Conservation (phyloP, 192 early-diverging fungal species). For the Podila verticillata region DNA sequence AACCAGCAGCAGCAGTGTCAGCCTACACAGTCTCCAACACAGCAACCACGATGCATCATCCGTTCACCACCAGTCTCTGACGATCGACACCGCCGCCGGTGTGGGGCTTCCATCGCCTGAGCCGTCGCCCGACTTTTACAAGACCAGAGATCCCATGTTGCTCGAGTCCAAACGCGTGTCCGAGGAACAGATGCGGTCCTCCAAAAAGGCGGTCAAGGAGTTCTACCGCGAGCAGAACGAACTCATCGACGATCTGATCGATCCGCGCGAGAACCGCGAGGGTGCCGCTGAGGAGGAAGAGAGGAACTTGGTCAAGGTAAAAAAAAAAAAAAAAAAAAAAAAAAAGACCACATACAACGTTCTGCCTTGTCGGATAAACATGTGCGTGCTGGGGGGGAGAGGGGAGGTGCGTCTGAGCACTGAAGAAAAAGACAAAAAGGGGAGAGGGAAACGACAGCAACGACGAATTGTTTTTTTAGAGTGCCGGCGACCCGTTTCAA, state of each 20-base stretch:
- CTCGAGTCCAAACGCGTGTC: constrained; percentile 54
- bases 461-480: too few relatives aligned
- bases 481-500: too few relatives aligned
- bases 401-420: too few relatives aligned
- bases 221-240: constrained; percentile 90
- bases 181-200: constrained; percentile 59
- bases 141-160: constrained; percentile 51
- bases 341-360: background rate
- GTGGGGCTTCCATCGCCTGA: constrained; percentile 23
- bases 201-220: constrained; percentile 58
- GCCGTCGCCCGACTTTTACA: constrained; percentile 33
- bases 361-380: too few relatives aligned
- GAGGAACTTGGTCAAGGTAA: constrained; percentile 48
- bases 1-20: background rate
- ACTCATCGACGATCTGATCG: constrained; percentile 78
- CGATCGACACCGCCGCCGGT: constrained; percentile 15
- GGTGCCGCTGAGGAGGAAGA: constrained; percentile 51
- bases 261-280: constrained; percentile 55
- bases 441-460: too few relatives aligned
- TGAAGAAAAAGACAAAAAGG: too few relatives aligned
- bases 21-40: background rate
- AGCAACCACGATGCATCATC: background rate
- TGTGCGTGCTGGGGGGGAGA: too few relatives aligned
- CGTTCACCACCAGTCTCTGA: constrained; percentile 1
- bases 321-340: too few relatives aligned